A percentile compares a stretch with the other conserved stretches of the same genome.
These are phyloP conservation scores for Endogone sp. DNA, from an alignment of 192 early-diverging fungal species.

Conservation along the genomic window DNA sequence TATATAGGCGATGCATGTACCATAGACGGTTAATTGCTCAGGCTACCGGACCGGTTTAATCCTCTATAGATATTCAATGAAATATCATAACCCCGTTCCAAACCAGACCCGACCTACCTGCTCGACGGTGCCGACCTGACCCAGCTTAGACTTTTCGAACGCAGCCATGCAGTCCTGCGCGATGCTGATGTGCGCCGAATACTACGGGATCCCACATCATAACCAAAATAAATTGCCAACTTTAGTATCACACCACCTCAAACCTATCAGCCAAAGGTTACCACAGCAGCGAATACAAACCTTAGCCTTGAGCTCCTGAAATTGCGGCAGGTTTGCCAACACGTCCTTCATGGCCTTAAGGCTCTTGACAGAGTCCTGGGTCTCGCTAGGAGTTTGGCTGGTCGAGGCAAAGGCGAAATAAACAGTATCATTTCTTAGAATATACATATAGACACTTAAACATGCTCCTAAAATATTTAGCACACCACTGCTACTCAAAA, in stretches of 20 bases:
- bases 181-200: conserved; percentile 83
- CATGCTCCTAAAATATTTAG: too few species aligned
- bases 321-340: conserved; percentile 78
- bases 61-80: background rate
- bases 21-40: conserved; percentile 16
- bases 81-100: background rate
- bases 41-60: background rate
- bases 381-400: background rate
- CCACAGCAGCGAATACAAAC: conserved; percentile 12
- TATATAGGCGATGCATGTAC: too few species aligned
- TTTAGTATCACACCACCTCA: too few species aligned
- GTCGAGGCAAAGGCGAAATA: background rate
- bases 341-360: conserved; percentile 87
- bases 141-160: conserved; percentile 67
- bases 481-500: background rate
- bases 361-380: conserved; percentile 51
- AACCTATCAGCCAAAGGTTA: too few species aligned
- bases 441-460: too few species aligned
- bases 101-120: conserved; percentile 44
- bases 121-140: conserved; percentile 67
- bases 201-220: conserved; percentile 48
- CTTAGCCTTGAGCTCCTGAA: conserved; percentile 77
- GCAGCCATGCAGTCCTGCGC: conserved; percentile 77
- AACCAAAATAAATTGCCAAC: background rate
- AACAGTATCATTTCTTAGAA: too few species aligned